These are phyloP conservation scores for Calonectria leucothoes DNA, from an alignment of 2,329 filamentous ascomycete genomes.

Conservation along the genomic window DNA sequence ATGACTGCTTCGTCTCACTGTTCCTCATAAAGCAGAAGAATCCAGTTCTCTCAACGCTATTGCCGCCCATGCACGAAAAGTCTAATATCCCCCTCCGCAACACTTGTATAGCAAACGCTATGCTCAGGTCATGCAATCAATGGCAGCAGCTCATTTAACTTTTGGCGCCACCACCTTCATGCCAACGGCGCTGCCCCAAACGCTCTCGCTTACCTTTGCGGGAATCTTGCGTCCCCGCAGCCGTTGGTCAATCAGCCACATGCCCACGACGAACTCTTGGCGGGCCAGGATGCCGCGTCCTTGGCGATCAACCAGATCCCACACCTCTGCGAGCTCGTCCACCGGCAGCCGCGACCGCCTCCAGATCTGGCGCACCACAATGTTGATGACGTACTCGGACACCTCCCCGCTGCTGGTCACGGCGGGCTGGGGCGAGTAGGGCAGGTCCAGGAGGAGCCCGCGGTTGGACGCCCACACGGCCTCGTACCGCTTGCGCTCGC, in stretches of 20 bases:
- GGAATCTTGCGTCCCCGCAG: conserved; percentile 85
- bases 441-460: conserved; percentile 61
- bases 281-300: conserved; percentile 67
- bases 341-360: conserved; percentile 73
- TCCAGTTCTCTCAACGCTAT: not conserved
- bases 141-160: conserved; percentile 31
- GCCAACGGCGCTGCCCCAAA: conserved; percentile 77
- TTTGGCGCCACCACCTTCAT: conserved; percentile 52
- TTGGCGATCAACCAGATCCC: conserved; percentile 76
- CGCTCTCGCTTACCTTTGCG: conserved; percentile 75
- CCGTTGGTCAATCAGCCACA: conserved; percentile 86
- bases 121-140: not conserved
- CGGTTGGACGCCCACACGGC: conserved; percentile 87
- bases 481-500: conserved; percentile 84
- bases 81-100: not conserved
- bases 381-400: conserved; percentile 69
- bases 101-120: not conserved
- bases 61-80: not conserved
- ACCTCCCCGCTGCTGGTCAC: conserved; percentile 38
- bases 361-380: conserved; percentile 83
- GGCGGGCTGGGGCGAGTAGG: conserved; percentile 31
- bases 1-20: not conserved
- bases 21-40: not conserved
- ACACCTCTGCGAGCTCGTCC: conserved; percentile 80
- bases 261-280: conserved; percentile 83